Evolutionary conservation across 1,284 basidiomycete species (phyloP).

Genomic region (Ganoderma boninense): DNA sequence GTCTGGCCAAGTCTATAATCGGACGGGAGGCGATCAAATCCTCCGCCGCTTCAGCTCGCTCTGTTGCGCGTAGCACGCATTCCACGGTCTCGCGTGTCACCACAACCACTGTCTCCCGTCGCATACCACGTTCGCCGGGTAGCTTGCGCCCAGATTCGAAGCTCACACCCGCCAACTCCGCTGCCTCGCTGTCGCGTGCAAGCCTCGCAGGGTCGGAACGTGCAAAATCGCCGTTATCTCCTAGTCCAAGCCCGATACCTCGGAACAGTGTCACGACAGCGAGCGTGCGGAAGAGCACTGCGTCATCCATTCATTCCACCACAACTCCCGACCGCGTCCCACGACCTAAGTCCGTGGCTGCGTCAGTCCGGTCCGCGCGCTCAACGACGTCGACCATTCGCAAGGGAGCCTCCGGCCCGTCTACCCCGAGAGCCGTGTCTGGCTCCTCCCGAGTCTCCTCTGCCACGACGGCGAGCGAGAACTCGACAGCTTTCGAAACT

Average conservation of each 20-base stretch:
- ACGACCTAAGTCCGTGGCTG: conserved; percentile 45
- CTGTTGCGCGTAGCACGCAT: conserved; percentile 53
- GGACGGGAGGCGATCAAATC: conserved; percentile 38
- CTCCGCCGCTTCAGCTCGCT: conserved; percentile 53
- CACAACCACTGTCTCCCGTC: conserved; percentile 39
- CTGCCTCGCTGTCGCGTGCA: conserved; percentile 34
- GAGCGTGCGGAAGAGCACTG: conserved; percentile 29
- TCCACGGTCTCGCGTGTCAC: conserved; percentile 43
- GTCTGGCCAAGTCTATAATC: conserved; percentile 51
- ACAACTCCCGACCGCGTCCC: conserved; percentile 28
- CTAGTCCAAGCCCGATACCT: conserved; percentile 23
- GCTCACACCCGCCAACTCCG: conserved; percentile 54
- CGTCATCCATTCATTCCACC: conserved; percentile 27
- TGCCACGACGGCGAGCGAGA: conserved; percentile 52
- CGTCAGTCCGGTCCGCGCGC: conserved; percentile 45
- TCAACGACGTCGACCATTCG: conserved; percentile 52
- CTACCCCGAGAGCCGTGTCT: conserved; percentile 41
- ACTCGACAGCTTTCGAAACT: conserved; percentile 63
- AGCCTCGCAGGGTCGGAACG: conserved; percentile 29
- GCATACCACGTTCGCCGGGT: conserved; percentile 35
- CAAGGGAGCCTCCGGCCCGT: conserved; percentile 38
- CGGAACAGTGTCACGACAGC: conserved; percentile 31
- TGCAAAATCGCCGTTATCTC: conserved; percentile 27
- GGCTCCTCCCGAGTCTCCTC: conserved; percentile 53
- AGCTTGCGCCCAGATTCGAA: conserved; percentile 70